Percentiles rank a stretch among this genome's conserved stretches.
Evolutionary conservation across 352 stramenopile species (phyloP).

Genomic region (Globisporangium perplexum): DNA sequence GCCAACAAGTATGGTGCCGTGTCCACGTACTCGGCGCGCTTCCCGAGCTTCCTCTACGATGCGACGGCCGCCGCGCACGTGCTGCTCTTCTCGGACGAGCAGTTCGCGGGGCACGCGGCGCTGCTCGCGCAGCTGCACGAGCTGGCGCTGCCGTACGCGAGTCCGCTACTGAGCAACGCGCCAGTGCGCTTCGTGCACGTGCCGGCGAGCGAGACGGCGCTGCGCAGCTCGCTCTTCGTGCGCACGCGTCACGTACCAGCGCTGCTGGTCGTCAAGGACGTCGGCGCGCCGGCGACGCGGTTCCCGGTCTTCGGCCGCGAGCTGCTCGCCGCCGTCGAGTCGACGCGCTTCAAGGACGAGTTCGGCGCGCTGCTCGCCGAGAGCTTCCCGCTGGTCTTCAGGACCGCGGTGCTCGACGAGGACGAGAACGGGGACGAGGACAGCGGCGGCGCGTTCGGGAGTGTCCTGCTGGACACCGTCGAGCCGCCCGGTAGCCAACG

Average conservation of each 20-base stretch:
- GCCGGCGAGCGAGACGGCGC: conserved; percentile 11
- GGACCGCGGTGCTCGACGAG: background rate
- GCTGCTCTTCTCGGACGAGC: conserved; percentile 27
- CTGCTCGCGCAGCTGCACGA: conserved; percentile 9
- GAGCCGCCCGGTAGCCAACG: background rate
- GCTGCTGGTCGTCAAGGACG: conserved; percentile 20
- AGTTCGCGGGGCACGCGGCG: conserved; percentile 9
- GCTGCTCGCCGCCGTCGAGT: conserved; percentile 9
- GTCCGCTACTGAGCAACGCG: background rate
- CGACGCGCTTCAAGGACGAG: background rate
- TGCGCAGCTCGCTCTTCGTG: conserved; percentile 26
- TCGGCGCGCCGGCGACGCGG: conserved; percentile 12
- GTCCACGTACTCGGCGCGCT: conserved; percentile 18
- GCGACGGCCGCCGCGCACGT: conserved; percentile 19
- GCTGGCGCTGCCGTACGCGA: conserved; percentile 16
- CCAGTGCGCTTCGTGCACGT: conserved; percentile 29
- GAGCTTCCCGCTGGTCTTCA: conserved; percentile 3
- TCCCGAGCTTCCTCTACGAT: conserved; percentile 28
- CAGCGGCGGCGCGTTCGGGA: background rate
- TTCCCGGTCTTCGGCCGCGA: conserved; percentile 7
- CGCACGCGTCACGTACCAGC: conserved; percentile 18
- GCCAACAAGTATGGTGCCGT: conserved; percentile 28
- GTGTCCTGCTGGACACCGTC: background rate
- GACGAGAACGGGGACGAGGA: background rate
- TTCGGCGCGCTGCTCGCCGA: conserved; percentile 6